Evolutionary conservation across 306 rosid species (phyloP), one percentile per base, ranked within the genome.

Genomic region (Cercis canadensis): DNA sequence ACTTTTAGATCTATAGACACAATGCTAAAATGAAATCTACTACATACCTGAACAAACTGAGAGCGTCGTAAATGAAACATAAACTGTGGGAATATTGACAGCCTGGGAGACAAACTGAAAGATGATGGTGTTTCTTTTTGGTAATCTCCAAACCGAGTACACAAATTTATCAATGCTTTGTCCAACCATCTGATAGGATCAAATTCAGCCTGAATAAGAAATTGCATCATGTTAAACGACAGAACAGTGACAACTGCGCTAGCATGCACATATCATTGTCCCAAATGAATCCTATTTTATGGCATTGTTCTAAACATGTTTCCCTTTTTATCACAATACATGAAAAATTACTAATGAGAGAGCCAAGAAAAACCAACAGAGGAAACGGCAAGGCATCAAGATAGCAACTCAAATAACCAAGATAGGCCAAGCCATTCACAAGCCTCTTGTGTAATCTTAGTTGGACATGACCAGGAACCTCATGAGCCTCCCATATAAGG

Each of bases 101-200:
- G 81, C 81, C 97, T 88, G 52, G 97, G 96, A 77, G 96, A 91
- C 82, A 94, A 86, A 85, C 97, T 89, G 80, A 94, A 94, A 51
- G 99, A 91, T 54, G 96, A 86, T 55, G 96, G 92, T 36, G 79
- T 65, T 34, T 91, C 96, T 75, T 91, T 94, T 70, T 91, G 97
- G 80, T 82, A 94, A 55, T 94, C 96, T 72, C 99, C 99, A 77
- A 91, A 87, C 57, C 90, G 97, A 62, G 97, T 80, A 82, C 99
- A 91, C 67, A 94, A 52, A 78, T 86, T 89, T 77, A 94, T 94
- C 79, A 94, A 77, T 72, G 99, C 83, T 83, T 91, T 94, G 76
- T 94, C 99, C 89, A 94, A 64, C 99, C 99, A 94, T 85, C 97
- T 84, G 78, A 94, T 86, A 74, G 99, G 99, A 76, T 94, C 99